Evolutionary conservation across 805 yeast species (phyloP).

Genomic region (Cyberlindnera maritima): DNA sequence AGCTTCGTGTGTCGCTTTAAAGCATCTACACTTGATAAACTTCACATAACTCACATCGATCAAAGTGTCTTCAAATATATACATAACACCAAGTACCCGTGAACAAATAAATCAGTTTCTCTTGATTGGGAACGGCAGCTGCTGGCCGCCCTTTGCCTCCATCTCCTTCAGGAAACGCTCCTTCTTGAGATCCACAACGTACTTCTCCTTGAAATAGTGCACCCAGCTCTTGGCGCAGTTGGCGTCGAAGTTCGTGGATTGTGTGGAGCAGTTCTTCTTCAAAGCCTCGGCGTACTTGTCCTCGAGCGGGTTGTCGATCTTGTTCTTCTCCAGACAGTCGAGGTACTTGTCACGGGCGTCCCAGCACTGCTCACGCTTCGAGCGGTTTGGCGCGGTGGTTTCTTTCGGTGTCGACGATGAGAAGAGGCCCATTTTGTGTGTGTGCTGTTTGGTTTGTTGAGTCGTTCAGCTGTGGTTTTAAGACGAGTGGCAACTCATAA

Average conservation of each 20-base stretch:
- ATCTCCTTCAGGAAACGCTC: slow-evolving; percentile 66
- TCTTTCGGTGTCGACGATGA: slow-evolving; percentile 29
- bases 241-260: slow-evolving; percentile 59
- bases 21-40: too few relatives aligned
- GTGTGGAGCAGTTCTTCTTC: slow-evolving; percentile 51
- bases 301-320: slow-evolving; percentile 69
- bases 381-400: slow-evolving; percentile 52
- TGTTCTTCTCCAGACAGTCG: slow-evolving; percentile 65
- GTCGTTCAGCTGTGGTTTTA: too few relatives aligned
- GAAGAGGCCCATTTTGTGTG: slow-evolving; percentile 44
- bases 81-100: background rate
- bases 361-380: slow-evolving; percentile 82
- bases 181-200: slow-evolving; percentile 72
- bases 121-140: slow-evolving; percentile 26
- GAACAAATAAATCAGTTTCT: slow-evolving; percentile 11
- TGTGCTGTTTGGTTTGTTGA: background rate
- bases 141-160: slow-evolving; percentile 58
- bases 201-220: slow-evolving; percentile 84
- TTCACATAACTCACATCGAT: too few relatives aligned
- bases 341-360: slow-evolving; percentile 79
- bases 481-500: too few relatives aligned
- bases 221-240: slow-evolving; percentile 88
- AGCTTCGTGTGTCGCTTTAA: background rate
- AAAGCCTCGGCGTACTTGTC: slow-evolving; percentile 45
- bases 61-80: slow-evolving; percentile 1